Base-by-base conservation (phyloP, 1,284 basidiomycete species). In the Blastosporella zonata region DNA sequence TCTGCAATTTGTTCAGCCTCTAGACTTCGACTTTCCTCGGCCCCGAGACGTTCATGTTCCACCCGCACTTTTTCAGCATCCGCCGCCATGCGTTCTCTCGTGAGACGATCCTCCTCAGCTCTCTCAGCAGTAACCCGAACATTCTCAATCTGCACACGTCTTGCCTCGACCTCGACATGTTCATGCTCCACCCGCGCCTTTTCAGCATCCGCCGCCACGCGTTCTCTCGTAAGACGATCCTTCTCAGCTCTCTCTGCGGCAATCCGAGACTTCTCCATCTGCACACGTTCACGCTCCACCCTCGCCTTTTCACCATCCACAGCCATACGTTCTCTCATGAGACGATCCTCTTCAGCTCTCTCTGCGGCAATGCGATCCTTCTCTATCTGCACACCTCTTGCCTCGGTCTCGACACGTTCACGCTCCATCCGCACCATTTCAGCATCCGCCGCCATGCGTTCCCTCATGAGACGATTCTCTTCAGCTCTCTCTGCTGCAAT, bases 231-330 rank as follows among this genome's bases (percentile, higher is more conserved):
- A 22, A 67, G 36, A n/a, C 55, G 54, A 8, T 47, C 52, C 38
- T 59, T 64, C 53, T 70, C 68, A 10, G 55, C 63, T 34, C 62
- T 64, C 50, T 67, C 63, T 34, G 61, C 58, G 6, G 66, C 64
- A 45, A 59, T 49, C 27, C 60, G 58, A 46, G 62, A 59, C 40
- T 53, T 55, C 54, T 70, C 68, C 22, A 51, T 55, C 54, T 67
- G 60, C 22, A 59, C 47, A 9, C n/a, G n/a, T n/a, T n/a, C n/a
- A 4, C 20, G 35, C 35, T 46, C 45, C 37, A 23, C 10, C 22
- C 21, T 17, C 15, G 5, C 36, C 23, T 34, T 9, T 17, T 29
- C 46, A 42, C 23, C 31, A 37, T 39, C 18, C 18, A 37, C 22
- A 31, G 63, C 66, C 50, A 59, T 47, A 34, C 59, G 54, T 45